These are phyloP conservation scores for Ceratobasidium sp. DNA, from an alignment of 1,284 basidiomycete genomes.

Conservation along the genomic window DNA sequence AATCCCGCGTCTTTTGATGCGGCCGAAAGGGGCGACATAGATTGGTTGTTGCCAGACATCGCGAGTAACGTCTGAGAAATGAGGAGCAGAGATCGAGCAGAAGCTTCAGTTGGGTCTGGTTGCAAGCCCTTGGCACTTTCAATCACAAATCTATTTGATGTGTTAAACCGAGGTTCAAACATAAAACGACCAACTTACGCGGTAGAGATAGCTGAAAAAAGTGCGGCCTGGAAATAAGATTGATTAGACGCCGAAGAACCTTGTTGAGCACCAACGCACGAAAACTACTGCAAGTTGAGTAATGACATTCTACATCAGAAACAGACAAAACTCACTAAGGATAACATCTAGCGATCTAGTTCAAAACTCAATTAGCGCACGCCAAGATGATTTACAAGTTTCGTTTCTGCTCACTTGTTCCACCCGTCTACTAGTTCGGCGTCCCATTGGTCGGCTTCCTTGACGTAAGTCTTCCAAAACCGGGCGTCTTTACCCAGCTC, in stretches of 20 bases:
- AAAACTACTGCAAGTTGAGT: not conserved
- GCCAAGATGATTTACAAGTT: not conserved
- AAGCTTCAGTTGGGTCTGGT: not conserved
- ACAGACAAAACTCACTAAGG: not conserved
- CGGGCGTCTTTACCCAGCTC: not conserved
- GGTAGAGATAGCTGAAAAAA: slow-evolving; percentile 3
- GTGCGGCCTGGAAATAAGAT: not conserved
- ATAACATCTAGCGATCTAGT: slow-evolving; percentile 12
- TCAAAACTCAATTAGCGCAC: not conserved
- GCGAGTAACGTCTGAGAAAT: not conserved
- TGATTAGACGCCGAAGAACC: not conserved
- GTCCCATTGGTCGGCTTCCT: slow-evolving; percentile 5
- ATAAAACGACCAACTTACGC: not conserved
- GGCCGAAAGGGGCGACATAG: too few species aligned
- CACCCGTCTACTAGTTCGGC: slow-evolving; percentile 12
- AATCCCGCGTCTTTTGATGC: not conserved
- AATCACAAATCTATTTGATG: not conserved
- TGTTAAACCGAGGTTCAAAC: not conserved
- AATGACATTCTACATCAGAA: not conserved
- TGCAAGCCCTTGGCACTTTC: slow-evolving; percentile 1
- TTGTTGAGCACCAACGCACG: not conserved
- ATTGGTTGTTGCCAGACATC: not conserved
- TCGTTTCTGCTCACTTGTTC: not conserved
- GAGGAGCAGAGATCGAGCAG: not conserved
- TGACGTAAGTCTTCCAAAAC: slow-evolving; percentile 7